These are phyloP conservation scores for Eucalyptus cloeziana DNA, from an alignment of 345 rosid species.

Conservation along the genomic window DNA sequence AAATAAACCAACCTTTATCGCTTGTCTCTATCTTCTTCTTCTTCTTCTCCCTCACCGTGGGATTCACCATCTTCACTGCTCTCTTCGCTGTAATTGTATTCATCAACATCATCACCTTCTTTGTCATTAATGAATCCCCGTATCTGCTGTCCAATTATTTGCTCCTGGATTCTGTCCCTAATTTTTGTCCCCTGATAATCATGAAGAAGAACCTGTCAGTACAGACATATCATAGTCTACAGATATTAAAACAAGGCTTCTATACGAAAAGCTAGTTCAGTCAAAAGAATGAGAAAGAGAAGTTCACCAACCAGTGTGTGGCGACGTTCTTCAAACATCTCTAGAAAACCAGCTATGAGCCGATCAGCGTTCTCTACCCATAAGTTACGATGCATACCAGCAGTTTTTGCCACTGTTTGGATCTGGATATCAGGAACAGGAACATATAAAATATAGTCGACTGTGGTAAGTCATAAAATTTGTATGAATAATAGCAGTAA, in stretches of 20 bases:
- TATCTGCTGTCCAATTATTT: conserved; percentile 36
- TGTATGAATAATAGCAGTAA: not conserved
- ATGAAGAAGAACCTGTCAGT: not conserved
- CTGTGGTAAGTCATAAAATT: not conserved
- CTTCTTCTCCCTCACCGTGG: not conserved
- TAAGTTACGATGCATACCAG: conserved; percentile 56
- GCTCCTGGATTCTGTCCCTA: conserved; percentile 72
- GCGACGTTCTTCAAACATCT: conserved; percentile 96
- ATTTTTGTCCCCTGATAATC: conserved; percentile 65
- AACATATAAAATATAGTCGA: not conserved
- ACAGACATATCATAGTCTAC: not conserved
- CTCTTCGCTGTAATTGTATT: conserved; percentile 27
- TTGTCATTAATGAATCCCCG: conserved; percentile 4
- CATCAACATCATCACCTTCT: conserved; percentile 21
- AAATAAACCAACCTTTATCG: not conserved
- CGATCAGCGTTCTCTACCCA: conserved; percentile 99
- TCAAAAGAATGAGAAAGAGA: not conserved
- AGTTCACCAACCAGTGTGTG: conserved; percentile 79
- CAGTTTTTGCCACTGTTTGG: conserved; percentile 74
- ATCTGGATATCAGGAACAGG: conserved; percentile 15
- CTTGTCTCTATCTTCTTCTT: not conserved
- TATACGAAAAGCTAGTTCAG: not conserved
- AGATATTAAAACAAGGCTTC: not conserved
- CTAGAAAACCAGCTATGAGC: conserved; percentile 91
- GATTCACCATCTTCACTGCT: conserved; percentile 5